Percentiles rank a stretch among this genome's conserved stretches.
phyloP scores from a whole-genome alignment of 2,329 filamentous ascomycete species.

The Aciculosporium take region DNA sequence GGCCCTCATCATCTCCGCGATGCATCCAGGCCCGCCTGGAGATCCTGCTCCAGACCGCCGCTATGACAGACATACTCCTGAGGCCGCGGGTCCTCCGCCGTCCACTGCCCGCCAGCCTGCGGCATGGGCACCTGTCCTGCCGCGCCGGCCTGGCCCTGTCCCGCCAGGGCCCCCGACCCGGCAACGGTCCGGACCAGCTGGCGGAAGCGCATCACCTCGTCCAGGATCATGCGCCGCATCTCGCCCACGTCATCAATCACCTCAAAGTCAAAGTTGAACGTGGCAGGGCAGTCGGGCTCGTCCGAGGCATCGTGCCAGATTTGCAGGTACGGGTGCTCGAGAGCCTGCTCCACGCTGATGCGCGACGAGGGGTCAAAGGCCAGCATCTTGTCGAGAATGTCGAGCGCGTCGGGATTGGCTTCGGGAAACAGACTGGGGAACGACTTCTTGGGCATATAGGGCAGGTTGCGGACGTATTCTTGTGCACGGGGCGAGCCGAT shows the following conservation, averaged over 20 bases:
- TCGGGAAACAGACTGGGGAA: conserved; percentile 83
- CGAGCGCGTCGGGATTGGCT: conserved; percentile 89
- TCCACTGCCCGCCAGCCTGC: conserved; percentile 37
- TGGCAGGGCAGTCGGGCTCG: conserved; percentile 82
- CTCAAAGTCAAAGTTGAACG: conserved; percentile 97
- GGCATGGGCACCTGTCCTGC: conserved; percentile 39
- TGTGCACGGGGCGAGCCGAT: conserved; percentile 93
- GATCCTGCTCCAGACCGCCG: conserved; percentile 42
- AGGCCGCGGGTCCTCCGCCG: conserved; percentile 43
- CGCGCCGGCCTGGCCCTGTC: conserved; percentile 22
- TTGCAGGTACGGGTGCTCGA: conserved; percentile 90
- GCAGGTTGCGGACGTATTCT: conserved; percentile 94
- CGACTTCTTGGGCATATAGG: conserved; percentile 83
- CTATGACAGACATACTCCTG: conserved; percentile 39
- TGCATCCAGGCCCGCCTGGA: conserved; percentile 32
- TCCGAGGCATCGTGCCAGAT: conserved; percentile 98
- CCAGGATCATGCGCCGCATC: conserved; percentile 94
- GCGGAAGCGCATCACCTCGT: conserved; percentile 85
- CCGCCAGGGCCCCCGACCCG: conserved; percentile 19
- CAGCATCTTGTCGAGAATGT: conserved; percentile 92
- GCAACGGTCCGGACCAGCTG: conserved; percentile 40
- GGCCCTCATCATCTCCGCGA: conserved; percentile 13
- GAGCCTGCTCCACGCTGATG: conserved; percentile 85
- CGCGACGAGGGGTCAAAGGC: conserved; percentile 90
- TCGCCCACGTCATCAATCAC: conserved; percentile 88